Base-by-base conservation (phyloP, 1,284 basidiomycete genomes). In the Takashimella tepidaria region DNA sequence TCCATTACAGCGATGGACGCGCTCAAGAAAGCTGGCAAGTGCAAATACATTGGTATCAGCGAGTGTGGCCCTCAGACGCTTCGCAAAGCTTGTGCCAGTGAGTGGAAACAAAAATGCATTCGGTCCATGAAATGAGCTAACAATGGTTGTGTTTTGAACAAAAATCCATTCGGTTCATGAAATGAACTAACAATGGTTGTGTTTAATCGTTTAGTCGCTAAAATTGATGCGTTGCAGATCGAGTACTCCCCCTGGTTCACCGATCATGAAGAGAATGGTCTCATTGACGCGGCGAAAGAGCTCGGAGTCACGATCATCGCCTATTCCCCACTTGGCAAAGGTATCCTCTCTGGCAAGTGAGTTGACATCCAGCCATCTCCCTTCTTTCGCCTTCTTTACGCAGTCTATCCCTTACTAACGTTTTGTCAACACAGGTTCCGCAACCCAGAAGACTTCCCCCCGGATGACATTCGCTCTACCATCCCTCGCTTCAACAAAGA, bases 61-160 rank as follows among this genome's bases (percentile, higher is more conserved):
- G 85, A 87, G 63, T 78, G 79, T 53, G 81, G 80, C 1, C 79
- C 80, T 1, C 74, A 70, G 1, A 84, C 83, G 0, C 78, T 88
- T 12, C 79, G 84, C 4, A 81, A 84, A 43, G 86, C 86, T 3
- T 79, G 83, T 37, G 56, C 58, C 21, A 60, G 64, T 74, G 40
- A 66, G 69, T 60, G 50, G 57, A 45, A 22, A 11, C 37, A 11
- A 40, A 11, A 40, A 19, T 3, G 16, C 20, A 5, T 16, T 6
- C n/a, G 4, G 12, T n/a, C n/a, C n/a, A n/a, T n/a, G n/a, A 4
- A 13, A 20, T 16, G 3, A 21, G 19, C 5, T 16, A 6, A 16
- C 22, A 43, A 10, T 44, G 27, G 21, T 41, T 25, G 8, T n/a
- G 22, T n/a, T n/a, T n/a, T n/a, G n/a, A n/a, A n/a, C n/a, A n/a